Evolutionary conservation across 495 filamentous ascomycete species (phyloP), one percentile per base, ranked within the genome.

Genomic region (Penicillium subrubescens): DNA sequence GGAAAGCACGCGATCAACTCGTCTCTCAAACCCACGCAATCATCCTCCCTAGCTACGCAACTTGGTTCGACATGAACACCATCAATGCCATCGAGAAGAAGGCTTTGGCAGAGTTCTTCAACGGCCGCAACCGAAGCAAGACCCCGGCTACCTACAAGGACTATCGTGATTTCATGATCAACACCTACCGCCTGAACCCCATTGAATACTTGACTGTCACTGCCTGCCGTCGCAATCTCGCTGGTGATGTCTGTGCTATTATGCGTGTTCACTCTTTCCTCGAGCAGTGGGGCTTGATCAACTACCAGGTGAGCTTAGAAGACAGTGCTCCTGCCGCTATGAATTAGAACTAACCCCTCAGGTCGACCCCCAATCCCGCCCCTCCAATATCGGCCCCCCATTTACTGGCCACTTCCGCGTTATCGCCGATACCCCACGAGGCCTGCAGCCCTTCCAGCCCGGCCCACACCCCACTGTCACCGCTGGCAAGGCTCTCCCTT

Each of bases 121-220:
- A 98, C 79, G 92, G 87, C 76, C 86, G 96, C 44, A 99, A 99
- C 76, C 90, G 95, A 71, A 97, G 94, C 86, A 99, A 99, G 81
- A 99, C 95, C 0, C 88, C 91, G 5, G 89, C 92, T n/a, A 91
- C 97, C 17, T 99, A 98, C 77, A 97, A 97, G 77, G 95, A 99
- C 73, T 98, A 98, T 77, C 89, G 95, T 63, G 94, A 98, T 71
- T 99, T 99, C 77, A 99, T 99, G 95, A 94, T 99, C 76, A 98
- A 98, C 75, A 97, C 95, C 19, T 99, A 99, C 77, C 87, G 95
- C 23, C 79, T 99, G 54, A 98, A 97, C 74, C 95, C 95, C 3
- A 84, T 92, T 29, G 95, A 99, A 77, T 99, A 99, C 72, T 83
- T 99, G 44, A 99, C 96, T 17, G 93, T 99, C 59, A 99, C 95